Conservation (phyloP, 2,329 filamentous ascomycete species). For the Dissoconium aciculare region DNA sequence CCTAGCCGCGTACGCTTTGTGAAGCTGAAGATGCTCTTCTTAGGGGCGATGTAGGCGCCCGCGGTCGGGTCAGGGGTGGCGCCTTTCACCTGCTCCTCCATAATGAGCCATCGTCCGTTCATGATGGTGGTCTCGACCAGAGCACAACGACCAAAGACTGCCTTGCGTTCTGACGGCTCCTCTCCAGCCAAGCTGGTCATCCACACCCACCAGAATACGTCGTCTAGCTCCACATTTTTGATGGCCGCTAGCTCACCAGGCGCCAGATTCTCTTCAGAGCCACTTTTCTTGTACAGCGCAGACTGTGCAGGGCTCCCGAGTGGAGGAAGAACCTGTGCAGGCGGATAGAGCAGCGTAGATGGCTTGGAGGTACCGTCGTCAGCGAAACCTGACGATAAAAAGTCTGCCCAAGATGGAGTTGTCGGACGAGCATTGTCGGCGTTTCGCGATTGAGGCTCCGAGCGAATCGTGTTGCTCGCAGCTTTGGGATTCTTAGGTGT, state of each 20-base stretch:
- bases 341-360: slow-evolving; percentile 57
- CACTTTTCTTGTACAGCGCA: slow-evolving; percentile 11
- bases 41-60: slow-evolving; percentile 83
- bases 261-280: slow-evolving; percentile 50
- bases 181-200: slow-evolving; percentile 90
- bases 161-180: slow-evolving; percentile 71
- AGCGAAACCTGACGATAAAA: slow-evolving; percentile 81
- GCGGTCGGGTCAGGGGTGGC: slow-evolving; percentile 71
- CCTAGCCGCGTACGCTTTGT: slow-evolving; percentile 53
- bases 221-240: slow-evolving; percentile 68
- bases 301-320: slow-evolving; percentile 68
- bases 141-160: slow-evolving; percentile 85
- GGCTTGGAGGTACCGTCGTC: slow-evolving; percentile 48
- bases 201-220: slow-evolving; percentile 99
- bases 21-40: slow-evolving; percentile 77
- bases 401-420: slow-evolving; percentile 96
- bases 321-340: slow-evolving; percentile 79
- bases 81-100: slow-evolving; percentile 93
- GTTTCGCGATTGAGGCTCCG: slow-evolving; percentile 51
- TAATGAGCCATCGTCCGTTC: slow-evolving; percentile 74
- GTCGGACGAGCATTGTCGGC: slow-evolving; percentile 64
- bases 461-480: slow-evolving; percentile 40
- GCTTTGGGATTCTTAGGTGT: slow-evolving; percentile 11
- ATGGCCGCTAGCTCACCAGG: slow-evolving; percentile 93
- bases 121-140: slow-evolving; percentile 76